Conservation (phyloP, 495 filamentous ascomycete species). For the Penicillium ucsense region DNA sequence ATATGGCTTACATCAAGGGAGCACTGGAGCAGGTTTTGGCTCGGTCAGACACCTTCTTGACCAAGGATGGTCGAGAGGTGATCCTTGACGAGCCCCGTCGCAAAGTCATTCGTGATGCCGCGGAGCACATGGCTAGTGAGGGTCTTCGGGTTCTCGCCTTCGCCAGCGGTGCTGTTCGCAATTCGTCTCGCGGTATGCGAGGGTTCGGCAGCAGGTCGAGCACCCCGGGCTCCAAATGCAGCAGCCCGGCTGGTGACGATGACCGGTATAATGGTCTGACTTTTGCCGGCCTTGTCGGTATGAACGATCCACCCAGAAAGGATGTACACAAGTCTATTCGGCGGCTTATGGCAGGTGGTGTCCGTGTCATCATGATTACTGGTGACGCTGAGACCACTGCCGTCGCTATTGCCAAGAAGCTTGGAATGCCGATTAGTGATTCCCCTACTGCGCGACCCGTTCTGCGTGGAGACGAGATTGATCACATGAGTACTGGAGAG, state of each 20-base stretch:
- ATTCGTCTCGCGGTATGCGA: slow-evolving; percentile 20
- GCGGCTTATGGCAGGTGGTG: slow-evolving; percentile 83
- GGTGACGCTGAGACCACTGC: slow-evolving; percentile 93
- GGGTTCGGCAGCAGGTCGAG: slow-evolving; percentile 36
- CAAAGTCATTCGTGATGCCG: slow-evolving; percentile 66
- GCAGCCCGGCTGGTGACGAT: slow-evolving; percentile 46
- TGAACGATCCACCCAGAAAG: slow-evolving; percentile 90
- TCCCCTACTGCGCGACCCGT: slow-evolving; percentile 50
- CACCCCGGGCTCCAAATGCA: slow-evolving; percentile 38
- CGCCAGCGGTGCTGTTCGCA: slow-evolving; percentile 58
- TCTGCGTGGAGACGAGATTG: slow-evolving; percentile 79
- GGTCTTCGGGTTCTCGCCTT: slow-evolving; percentile 90
- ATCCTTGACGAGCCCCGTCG: slow-evolving; percentile 72
- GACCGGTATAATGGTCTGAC: slow-evolving; percentile 71
- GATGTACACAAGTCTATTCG: slow-evolving; percentile 84
- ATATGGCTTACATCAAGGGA: slow-evolving; percentile 89
- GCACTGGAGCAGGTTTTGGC: slow-evolving; percentile 80
- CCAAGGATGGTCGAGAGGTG: slow-evolving; percentile 76
- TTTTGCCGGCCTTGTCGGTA: slow-evolving; percentile 88
- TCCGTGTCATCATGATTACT: slow-evolving; percentile 98
- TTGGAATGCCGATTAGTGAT: slow-evolving; percentile 72
- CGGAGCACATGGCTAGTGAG: slow-evolving; percentile 81
- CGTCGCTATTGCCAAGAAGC: slow-evolving; percentile 80
- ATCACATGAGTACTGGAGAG: slow-evolving; percentile 77
- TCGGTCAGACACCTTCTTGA: slow-evolving; percentile 84